Evolutionary conservation across 257 asterid species (phyloP), one percentile per base, ranked within the genome.

Genomic region (Thymus mandschuricus): DNA sequence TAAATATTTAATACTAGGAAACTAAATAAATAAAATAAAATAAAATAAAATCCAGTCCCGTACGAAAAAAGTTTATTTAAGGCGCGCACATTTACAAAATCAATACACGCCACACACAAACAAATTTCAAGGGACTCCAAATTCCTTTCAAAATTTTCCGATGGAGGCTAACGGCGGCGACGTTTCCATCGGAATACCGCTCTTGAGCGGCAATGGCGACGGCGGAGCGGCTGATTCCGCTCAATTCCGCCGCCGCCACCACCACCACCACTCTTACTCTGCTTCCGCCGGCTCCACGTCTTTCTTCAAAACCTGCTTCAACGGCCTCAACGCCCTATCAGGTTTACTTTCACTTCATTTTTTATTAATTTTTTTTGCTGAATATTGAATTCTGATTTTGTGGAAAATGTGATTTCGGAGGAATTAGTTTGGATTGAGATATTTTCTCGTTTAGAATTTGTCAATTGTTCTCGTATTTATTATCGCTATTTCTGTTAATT

Each of bases 261-360:
- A 13, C 10, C 59, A 43, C 70, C 70, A 44, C 64, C 62, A 29
- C 10, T 74, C 21, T 8, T 51, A 48, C 72, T 30, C 72, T 21
- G 8, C 11, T 72, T 65, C 81, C 34, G 88, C 21, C 21, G 21
- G 91, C 75, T 74, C 84, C 0, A 86, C 98, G 0, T 80, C 96
- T 6, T 92, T 92, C 84, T 82, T 72, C 83, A 90, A 85, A 63
- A 90, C 98, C 59, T 90, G 93, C 87, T 93, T 93, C 87, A 90
- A 93, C 43, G 96, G 94, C 64, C 79, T 93, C 76, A 93, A 93
- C 69, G 96, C 98, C 69, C 72, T 83, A 62, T 83, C 88, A 76
- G 86, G 86, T 84, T 49, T 13, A 21, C n/a, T n/a, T 0, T 10
- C 55, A 12, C 12, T n/a, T 30, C 28, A 13, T 33, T 34, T 31